Conservation (phyloP, 768 basidiomycete genomes). For the Psilocybe azurescens region DNA sequence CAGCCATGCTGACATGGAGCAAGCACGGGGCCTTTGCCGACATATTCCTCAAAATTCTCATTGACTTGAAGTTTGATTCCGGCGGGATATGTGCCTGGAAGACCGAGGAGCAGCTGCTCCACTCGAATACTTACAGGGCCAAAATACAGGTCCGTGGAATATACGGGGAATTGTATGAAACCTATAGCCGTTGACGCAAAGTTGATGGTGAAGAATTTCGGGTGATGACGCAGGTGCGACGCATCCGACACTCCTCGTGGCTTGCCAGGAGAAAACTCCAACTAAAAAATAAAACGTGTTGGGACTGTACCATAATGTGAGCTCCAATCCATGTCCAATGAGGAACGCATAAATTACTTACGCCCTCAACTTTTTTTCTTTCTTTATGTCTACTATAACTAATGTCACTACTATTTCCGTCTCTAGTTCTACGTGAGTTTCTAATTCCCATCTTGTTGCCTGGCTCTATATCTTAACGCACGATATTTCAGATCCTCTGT, state of each 20-base stretch:
- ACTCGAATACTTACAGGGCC: not conserved
- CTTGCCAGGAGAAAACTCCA: not conserved
- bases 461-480: not conserved
- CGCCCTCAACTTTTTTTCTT: not conserved
- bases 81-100: not conserved
- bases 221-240: not conserved
- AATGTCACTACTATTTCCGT: not conserved
- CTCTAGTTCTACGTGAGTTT: not conserved
- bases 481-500: conserved; percentile 9
- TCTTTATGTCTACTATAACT: not conserved
- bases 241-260: not conserved
- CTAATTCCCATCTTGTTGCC: not conserved
- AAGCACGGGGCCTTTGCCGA: no score
- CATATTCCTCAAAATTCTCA: no score
- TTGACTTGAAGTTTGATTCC: no score
- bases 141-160: not conserved
- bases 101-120: not conserved
- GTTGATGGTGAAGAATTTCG: not conserved
- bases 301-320: not conserved
- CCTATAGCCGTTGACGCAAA: not conserved
- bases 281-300: not conserved
- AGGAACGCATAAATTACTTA: not conserved
- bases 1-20: no score
- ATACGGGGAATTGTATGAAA: not conserved
- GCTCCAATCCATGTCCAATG: not conserved